Base-by-base conservation (phyloP, 345 rosid genomes). In the Salix caprea region DNA sequence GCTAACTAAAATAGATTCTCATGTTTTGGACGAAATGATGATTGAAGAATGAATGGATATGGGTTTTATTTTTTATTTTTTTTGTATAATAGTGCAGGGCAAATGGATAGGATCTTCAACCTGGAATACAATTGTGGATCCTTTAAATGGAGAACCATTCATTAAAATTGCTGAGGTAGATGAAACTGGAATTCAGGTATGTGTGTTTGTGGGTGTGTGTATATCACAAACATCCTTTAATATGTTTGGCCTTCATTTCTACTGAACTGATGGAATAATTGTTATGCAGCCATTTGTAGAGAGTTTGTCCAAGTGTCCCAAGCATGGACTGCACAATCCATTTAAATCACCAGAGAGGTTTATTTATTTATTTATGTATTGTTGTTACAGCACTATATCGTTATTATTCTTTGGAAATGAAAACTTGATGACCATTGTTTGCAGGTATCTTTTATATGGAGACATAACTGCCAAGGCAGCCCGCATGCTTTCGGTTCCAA, bases 311-410 rank as follows among this genome's bases (percentile, higher is more conserved):
- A 88, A 87, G 84, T 96, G 99, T 85, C 94, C 98, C 0, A 96
- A 96, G 86, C 97, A 92, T 87, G 99, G 98, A 74, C 78, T 96
- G 10, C 99, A 92, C 86, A 96, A 96, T 88, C 99, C 99, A 77
- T 96, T 96, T 80, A 96, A 92, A 75, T 85, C 96, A 79, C 98
- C 97, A 0, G 99, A 93, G 86, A 93, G 98, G 99, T 96, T 81
- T 73, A 44, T 16, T 69, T 28, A 28, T 28, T 34, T 34, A 64
- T 81, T 11, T 46, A 44, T 44, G 14, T 44, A 46, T 46, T 46
- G 18, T 14, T 46, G 50, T 12, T 46, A 46, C 10, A 40, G 44
- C 1, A 46, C 50, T 46, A 46, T 13, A 46, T 46, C 18, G 14
- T 46, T 15, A 13, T 1, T 46, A 11, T 46, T 44, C 15, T 3